Evolutionary conservation across 2,329 filamentous ascomycete species (phyloP), one percentile per base, ranked within the genome.

Genomic region (Arthrocladium fulminans): DNA sequence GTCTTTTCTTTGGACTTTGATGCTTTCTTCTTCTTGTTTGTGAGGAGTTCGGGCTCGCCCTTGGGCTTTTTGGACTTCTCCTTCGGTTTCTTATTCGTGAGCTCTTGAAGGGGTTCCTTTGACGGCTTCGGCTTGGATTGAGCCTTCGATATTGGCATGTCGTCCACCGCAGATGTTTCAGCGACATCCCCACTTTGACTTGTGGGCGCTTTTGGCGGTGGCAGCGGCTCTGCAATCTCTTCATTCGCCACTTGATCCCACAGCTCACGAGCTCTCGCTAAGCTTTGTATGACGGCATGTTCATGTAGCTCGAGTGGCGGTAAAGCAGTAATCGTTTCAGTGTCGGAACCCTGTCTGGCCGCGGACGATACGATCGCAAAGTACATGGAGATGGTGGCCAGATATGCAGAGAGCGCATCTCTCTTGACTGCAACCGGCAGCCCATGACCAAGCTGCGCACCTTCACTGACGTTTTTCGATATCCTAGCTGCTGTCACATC

Each of bases 311-410:
- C 82, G n/a, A 76, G 73, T 3, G 90, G 85, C 47, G 86, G 76
- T 54, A 94, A 67, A 0, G 86, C 75, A 50, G 80, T 75, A 10
- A 69, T 66, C 0, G 70, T 66, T 20, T 22, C 5, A 15, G 10
- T 6, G 6, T 73, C 74, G 29, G 73, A 67, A 1, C 71, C 69
- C 12, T 47, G 27, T 2, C 82, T 76, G 1, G 87, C 83, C 19
- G 51, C 46, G 0, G 88, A 94, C 9, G 88, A 87, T n/a, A 98
- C 71, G 29, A 97, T 77, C 30, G 89, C 86, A 65, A 98, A 95
- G 66, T 98, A 98, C 80, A 95, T 89, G 42, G 86, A 83, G 57
- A 98, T 73, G 1, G 87, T 77, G 37, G 86, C 88, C 20, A 97
- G 73, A 62, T 98, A 97, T 51, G 88, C 86, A 3, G 86, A 83